These are phyloP conservation scores for Sphaerulina musiva DNA, from an alignment of 2,329 filamentous ascomycete species.

Conservation along the genomic window DNA sequence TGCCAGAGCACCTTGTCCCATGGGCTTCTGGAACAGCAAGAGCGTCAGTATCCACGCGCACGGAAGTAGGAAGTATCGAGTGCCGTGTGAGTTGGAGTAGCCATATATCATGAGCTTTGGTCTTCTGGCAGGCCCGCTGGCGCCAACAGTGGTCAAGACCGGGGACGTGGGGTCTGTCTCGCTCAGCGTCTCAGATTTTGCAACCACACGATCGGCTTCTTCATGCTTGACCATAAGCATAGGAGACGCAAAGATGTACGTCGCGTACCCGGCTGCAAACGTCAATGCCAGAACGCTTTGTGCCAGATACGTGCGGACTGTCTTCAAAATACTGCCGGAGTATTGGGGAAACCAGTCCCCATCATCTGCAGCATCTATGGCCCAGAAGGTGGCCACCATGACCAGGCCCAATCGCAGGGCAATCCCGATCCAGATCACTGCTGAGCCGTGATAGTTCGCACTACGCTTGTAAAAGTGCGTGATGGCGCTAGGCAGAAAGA, in stretches of 20 bases:
- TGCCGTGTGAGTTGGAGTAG: constrained; percentile 88
- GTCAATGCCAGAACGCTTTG: constrained; percentile 74
- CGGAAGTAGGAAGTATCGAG: constrained; percentile 78
- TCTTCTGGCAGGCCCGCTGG: constrained; percentile 30
- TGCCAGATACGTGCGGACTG: constrained; percentile 66
- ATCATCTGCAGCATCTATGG: constrained; percentile 81
- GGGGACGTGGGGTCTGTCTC: constrained; percentile 32
- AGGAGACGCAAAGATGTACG: constrained; percentile 79
- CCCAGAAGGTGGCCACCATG: constrained; percentile 76
- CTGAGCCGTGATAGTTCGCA: constrained; percentile 79
- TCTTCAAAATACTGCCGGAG: constrained; percentile 60
- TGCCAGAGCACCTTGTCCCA: constrained; percentile 79
- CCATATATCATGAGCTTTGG: constrained; percentile 62
- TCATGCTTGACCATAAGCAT: constrained; percentile 64
- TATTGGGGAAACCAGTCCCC: constrained; percentile 66
- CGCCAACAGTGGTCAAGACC: constrained; percentile 34
- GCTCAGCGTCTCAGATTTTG: constrained; percentile 24
- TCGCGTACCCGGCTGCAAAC: constrained; percentile 74
- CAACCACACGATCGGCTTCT: constrained; percentile 17
- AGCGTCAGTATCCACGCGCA: constrained; percentile 71
- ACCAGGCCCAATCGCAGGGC: constrained; percentile 70
- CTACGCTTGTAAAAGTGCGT: constrained; percentile 76
- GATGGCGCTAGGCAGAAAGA: constrained; percentile 66
- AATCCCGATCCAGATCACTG: constrained; percentile 75
- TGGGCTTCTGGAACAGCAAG: constrained; percentile 81